Conservation (phyloP, 1,284 basidiomycete species). For the Prillingera fragicola region DNA sequence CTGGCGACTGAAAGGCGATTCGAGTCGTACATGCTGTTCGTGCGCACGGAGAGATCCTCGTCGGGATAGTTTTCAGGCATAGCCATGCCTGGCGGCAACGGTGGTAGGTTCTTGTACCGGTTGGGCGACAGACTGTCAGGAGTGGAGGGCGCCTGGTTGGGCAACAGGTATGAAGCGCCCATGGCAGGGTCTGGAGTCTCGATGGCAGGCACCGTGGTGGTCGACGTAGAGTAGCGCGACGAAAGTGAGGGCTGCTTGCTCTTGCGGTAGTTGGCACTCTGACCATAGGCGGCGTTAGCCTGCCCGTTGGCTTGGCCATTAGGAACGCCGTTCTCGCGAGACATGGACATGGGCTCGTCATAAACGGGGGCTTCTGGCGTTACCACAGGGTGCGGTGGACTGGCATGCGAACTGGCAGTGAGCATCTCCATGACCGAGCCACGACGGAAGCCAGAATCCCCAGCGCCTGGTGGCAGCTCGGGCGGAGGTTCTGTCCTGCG, state of each 20-base stretch:
- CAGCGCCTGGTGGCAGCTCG: conserved; percentile 17
- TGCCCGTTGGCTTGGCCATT: background rate
- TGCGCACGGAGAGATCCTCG: conserved; percentile 7
- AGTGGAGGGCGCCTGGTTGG: conserved; percentile 12
- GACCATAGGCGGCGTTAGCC: too few species aligned
- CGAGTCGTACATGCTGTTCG: conserved; percentile 12
- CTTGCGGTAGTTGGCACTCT: conserved; percentile 9
- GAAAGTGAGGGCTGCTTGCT: conserved; percentile 16
- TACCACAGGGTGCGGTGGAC: background rate
- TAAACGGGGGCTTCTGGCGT: conserved; percentile 4
- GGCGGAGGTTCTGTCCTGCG: conserved; percentile 10
- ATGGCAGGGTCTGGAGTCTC: conserved; percentile 11
- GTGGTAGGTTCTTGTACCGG: conserved; percentile 43
- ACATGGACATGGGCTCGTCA: conserved; percentile 12
- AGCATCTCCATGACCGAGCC: conserved; percentile 35
- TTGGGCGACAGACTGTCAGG: conserved; percentile 29
- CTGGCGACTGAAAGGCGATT: conserved; percentile 16
- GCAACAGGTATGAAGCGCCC: conserved; percentile 4
- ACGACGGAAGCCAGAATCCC: conserved; percentile 9
- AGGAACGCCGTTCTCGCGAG: background rate
- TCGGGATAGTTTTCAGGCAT: conserved; percentile 9
- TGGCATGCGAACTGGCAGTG: conserved; percentile 5
- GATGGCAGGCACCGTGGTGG: conserved; percentile 9
- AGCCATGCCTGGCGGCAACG: conserved; percentile 28
- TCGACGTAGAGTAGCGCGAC: conserved; percentile 14